These are phyloP conservation scores for Mrakia frigida DNA, from an alignment of 768 basidiomycete species.

Conservation along the genomic window DNA sequence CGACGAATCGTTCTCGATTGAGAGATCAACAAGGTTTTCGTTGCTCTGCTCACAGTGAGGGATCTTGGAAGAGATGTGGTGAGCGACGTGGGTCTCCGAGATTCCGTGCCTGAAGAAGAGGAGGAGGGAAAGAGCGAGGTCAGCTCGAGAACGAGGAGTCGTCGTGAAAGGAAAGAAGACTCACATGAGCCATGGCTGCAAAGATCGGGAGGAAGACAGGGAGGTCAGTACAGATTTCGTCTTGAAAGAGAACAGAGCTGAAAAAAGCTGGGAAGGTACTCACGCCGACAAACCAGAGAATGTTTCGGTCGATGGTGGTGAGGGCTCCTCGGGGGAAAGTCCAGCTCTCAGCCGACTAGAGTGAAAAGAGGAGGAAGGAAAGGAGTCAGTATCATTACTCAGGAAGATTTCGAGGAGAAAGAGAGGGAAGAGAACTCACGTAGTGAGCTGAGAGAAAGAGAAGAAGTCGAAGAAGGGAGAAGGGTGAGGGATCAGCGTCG, in stretches of 20 bases:
- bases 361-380: slow-evolving; percentile 41
- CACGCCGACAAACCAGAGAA: slow-evolving; percentile 62
- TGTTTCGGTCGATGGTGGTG: slow-evolving; percentile 77
- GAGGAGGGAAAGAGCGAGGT: neutral
- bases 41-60: slow-evolving; percentile 88
- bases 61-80: slow-evolving; percentile 86
- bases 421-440: neutral
- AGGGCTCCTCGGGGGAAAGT: slow-evolving; percentile 92
- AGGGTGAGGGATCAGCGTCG: neutral
- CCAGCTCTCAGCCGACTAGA: slow-evolving; percentile 80
- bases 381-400: neutral
- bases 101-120: slow-evolving; percentile 27
- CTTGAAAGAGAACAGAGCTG: neutral
- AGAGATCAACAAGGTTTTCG: no score
- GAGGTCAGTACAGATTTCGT: neutral
- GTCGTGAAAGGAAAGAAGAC: neutral
- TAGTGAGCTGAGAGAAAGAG: neutral
- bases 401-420: neutral
- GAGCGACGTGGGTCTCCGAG: slow-evolving; percentile 37
- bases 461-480: neutral
- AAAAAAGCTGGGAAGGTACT: neutral
- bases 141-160: neutral
- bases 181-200: slow-evolving; percentile 15
- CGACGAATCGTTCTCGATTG: neutral
- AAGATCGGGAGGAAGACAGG: neutral